Evolutionary conservation across 2,329 filamentous ascomycete species (phyloP).

Genomic region (Massarina eburnea): DNA sequence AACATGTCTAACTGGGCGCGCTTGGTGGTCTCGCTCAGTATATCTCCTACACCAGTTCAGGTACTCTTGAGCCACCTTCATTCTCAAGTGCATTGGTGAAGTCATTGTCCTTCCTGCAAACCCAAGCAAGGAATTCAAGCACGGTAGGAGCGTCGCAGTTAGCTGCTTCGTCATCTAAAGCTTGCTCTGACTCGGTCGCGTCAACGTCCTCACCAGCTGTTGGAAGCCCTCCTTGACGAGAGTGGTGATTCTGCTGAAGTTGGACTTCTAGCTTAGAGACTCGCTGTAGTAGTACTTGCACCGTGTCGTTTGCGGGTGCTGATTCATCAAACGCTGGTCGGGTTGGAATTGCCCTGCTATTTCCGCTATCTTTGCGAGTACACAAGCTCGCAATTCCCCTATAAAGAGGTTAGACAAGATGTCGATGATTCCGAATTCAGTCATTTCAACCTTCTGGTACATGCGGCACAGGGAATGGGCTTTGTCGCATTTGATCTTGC

Average conservation of each 20-base stretch:
- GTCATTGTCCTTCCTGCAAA: constrained; percentile 45
- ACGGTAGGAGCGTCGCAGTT: constrained; percentile 49
- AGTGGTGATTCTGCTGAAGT: constrained; percentile 6
- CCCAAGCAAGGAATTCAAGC: constrained; percentile 53
- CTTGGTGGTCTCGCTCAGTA: constrained; percentile 8
- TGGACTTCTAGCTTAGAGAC: constrained; percentile 29
- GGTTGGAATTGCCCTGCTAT: background rate
- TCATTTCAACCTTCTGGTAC: constrained; percentile 34
- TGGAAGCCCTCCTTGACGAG: no score
- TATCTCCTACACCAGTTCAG: background rate
- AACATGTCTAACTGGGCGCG: constrained; percentile 27
- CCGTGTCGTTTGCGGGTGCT: constrained; percentile 4
- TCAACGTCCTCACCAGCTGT: no score
- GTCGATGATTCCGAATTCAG: no score
- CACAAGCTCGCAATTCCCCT: constrained; percentile 19
- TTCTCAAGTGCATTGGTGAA: constrained; percentile 15
- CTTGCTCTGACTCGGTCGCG: background rate
- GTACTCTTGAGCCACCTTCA: constrained; percentile 11
- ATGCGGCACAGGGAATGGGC: constrained; percentile 46
- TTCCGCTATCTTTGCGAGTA: constrained; percentile 13
- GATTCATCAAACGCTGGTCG: no score
- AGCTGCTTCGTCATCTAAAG: constrained; percentile 1
- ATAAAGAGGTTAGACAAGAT: no score
- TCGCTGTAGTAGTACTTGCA: constrained; percentile 24
- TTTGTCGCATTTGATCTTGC: constrained; percentile 47